Conservation (phyloP, 2,329 filamentous ascomycete genomes). For the Colletotrichum zoysiae region DNA sequence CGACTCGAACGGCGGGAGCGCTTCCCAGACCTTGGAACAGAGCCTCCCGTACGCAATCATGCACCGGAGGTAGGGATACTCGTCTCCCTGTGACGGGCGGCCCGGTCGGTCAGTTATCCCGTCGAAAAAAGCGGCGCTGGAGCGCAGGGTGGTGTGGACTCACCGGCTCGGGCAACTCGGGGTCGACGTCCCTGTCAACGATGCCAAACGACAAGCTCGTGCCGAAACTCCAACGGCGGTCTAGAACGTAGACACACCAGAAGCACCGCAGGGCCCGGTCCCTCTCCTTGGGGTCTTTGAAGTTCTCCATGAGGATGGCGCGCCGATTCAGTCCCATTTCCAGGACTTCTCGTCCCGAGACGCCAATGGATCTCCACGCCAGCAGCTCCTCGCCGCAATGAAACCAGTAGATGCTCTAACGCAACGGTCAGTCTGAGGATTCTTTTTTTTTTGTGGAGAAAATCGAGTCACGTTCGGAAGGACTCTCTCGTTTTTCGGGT, state of each 20-base stretch:
- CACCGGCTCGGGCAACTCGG: constrained; percentile 59
- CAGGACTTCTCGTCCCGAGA: constrained; percentile 60
- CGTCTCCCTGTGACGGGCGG: constrained; percentile 46
- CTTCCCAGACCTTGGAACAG: constrained; percentile 60
- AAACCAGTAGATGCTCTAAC: constrained; percentile 57
- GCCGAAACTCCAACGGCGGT: constrained; percentile 65
- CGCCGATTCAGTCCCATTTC: constrained; percentile 63
- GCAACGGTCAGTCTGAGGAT: not conserved
- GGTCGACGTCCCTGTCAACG: constrained; percentile 63
- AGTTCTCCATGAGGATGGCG: constrained; percentile 56
- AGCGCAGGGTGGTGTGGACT: not conserved
- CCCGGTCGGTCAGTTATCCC: rapidly evolving
- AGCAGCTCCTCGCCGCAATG: constrained; percentile 63
- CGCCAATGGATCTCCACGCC: constrained; percentile 61
- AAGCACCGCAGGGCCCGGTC: constrained; percentile 56
- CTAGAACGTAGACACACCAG: constrained; percentile 65
- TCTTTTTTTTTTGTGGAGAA: too few species aligned
- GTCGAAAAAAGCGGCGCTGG: too few species aligned
- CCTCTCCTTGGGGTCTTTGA: constrained; percentile 49
- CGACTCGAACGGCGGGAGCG: constrained; percentile 55
- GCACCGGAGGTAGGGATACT: constrained; percentile 58
- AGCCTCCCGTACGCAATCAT: constrained; percentile 62
- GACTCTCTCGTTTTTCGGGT: not conserved
- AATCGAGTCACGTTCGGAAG: not conserved
- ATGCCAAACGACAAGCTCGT: constrained; percentile 63